Base-by-base conservation (phyloP, 106 monocot genomes). In the Dactylorhiza incarnata region DNA sequence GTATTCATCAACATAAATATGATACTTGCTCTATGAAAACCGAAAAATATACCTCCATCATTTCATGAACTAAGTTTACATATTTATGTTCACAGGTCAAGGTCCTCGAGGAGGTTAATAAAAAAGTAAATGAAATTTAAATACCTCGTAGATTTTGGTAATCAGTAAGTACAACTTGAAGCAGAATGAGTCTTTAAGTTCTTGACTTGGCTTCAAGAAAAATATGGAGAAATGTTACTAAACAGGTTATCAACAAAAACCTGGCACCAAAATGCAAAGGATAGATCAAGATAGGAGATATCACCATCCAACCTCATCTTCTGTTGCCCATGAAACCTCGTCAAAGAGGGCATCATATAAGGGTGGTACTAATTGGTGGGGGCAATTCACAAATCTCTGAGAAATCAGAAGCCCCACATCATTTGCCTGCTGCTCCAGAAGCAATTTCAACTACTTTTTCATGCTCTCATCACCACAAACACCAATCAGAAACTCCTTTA, bases 151-250 rank as follows among this genome's bases (percentile, higher is more conserved):
- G 29, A 94, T 83, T 85, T 73, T 97, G 25, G 87, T 86, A 51
- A 97, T 12, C 58, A 97, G 11, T 25, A 97, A 80, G 73, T 97
- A 97, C 69, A 79, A 85, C 76, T 89, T 94, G 80, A 97, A 93
- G 19, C 81, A 80, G 77, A 93, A 97, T 20, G 83, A 97, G 43
- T 97, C 86, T 65, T 80, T 86, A 68, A 87, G 78, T 75, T 93
- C 94, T 75, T 87, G 59, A 17, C 94, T 97, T 22, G 93, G 87
- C 93, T 95, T 52, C 46, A 77, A 78, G 20, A 65, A 12, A 22
- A 6, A 56, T 37, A 79, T 44, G 26, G 12, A 43, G 68, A 48
- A 17, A n/a, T 74, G 43, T 15, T 49, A 53, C 11, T 22, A 29
- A 76, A 17, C n/a, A n/a, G n/a, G n/a, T n/a, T n/a, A n/a, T n/a